phyloP scores from a whole-genome alignment of 371 early-diverging fungal genomes.

The Mucor piriformis region DNA sequence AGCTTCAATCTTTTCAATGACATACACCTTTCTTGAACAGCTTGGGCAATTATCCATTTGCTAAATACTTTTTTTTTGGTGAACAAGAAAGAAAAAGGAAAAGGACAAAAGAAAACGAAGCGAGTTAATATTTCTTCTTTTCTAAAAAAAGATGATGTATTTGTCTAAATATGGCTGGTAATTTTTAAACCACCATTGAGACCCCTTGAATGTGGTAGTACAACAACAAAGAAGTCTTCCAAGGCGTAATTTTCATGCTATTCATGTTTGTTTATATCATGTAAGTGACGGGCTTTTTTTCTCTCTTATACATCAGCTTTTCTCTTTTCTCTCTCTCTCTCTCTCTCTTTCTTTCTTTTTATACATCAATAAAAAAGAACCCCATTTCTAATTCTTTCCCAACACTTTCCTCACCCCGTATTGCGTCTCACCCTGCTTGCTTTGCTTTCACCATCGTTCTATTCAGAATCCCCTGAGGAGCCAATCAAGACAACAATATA shows the following conservation, averaged over 20 bases:
- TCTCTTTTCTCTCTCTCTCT: neutral
- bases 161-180: too few species aligned
- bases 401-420: neutral
- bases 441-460: neutral
- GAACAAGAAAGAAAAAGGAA: neutral
- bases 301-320: neutral
- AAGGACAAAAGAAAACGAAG: conserved; percentile 1
- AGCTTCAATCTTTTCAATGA: conserved; percentile 66
- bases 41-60: conserved; percentile 44
- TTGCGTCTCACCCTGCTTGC: conserved; percentile 2
- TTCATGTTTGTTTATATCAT: neutral
- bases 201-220: too few species aligned
- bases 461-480: conserved; percentile 2
- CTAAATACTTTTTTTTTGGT: conserved; percentile 21
- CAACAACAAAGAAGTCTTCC: neutral
- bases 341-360: neutral
- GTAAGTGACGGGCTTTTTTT: conserved; percentile 3
- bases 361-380: conserved; percentile 1
- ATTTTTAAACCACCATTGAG: too few species aligned
- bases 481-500: neutral
- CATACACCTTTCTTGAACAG: conserved; percentile 62
- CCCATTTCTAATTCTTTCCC: neutral
- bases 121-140: neutral
- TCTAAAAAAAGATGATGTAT: too few species aligned
- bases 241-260: conserved; percentile 2